These are phyloP conservation scores for Cnidoscolus chayamansa DNA, from an alignment of 441 rosid species.

Conservation along the genomic window DNA sequence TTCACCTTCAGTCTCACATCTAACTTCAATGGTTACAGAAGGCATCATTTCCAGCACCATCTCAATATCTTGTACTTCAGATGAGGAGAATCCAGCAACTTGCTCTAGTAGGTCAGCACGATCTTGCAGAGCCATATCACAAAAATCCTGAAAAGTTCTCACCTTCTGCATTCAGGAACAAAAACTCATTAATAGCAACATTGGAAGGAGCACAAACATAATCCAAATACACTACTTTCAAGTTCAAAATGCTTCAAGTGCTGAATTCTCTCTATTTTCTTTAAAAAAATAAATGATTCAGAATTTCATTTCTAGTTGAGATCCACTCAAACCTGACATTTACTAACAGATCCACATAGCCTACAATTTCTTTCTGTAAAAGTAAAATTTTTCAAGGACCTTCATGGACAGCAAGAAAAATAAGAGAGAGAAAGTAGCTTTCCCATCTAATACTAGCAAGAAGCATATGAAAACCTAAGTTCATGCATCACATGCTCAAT, in stretches of 20 bases:
- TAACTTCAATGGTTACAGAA: conserved; percentile 65
- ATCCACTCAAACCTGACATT: not conserved
- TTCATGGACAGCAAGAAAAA: not conserved
- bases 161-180: conserved; percentile 65
- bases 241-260: conserved; percentile 5
- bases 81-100: conserved; percentile 65
- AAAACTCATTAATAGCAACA: conserved; percentile 3
- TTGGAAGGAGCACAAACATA: conserved; percentile 7
- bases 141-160: conserved; percentile 76
- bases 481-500: conserved; percentile 5
- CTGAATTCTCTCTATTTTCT: not conserved
- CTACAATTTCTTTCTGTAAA: not conserved
- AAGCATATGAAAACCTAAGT: conserved; percentile 10
- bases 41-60: conserved; percentile 93
- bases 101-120: conserved; percentile 75
- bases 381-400: not conserved
- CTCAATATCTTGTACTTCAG: conserved; percentile 73
- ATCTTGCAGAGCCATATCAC: conserved; percentile 59
- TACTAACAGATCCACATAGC: not conserved
- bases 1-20: conserved; percentile 94
- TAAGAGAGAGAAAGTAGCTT: not conserved
- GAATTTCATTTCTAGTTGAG: not conserved
- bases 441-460: conserved; percentile 14
- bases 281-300: not conserved
- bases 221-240: not conserved